These are phyloP conservation scores for Gyromitra esculenta DNA, from an alignment of 2,329 filamentous ascomycete species.

Conservation along the genomic window DNA sequence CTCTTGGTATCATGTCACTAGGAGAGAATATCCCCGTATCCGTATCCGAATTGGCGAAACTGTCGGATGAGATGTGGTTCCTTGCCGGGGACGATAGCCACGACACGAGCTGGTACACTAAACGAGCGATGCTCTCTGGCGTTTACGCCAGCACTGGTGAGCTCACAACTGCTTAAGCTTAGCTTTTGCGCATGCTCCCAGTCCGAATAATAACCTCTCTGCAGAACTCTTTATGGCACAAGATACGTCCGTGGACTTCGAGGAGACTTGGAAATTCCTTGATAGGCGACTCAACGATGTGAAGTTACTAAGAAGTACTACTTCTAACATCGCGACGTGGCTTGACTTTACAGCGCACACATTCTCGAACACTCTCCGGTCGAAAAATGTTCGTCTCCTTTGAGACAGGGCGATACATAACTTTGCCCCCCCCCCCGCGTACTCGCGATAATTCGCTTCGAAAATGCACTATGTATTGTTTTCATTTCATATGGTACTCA, in stretches of 20 bases:
- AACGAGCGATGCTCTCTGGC: constrained; percentile 70
- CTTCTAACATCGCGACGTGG: constrained; percentile 75
- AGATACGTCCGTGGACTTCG: constrained; percentile 77
- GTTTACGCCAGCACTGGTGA: constrained; percentile 72
- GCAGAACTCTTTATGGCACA: constrained; percentile 92
- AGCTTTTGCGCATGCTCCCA: neutral
- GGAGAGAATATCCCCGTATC: constrained; percentile 79
- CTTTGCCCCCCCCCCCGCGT: too few species aligned
- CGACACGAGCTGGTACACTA: constrained; percentile 88
- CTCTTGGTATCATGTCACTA: constrained; percentile 88
- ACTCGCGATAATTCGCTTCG: neutral
- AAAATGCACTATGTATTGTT: neutral
- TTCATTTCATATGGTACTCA: neutral
- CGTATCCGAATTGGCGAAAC: constrained; percentile 77
- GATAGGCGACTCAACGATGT: constrained; percentile 77
- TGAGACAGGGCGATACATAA: constrained; percentile 7
- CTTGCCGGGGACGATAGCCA: constrained; percentile 83
- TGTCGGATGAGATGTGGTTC: constrained; percentile 93
- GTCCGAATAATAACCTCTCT: constrained; percentile 27
- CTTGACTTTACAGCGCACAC: constrained; percentile 81
- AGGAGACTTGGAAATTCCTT: constrained; percentile 82
- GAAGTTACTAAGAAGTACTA: constrained; percentile 69
- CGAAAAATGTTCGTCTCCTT: constrained; percentile 83
- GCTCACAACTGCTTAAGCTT: constrained; percentile 30
- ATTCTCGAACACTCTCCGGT: constrained; percentile 82